Percentiles rank a stretch among this genome's conserved stretches.
Conservation (phyloP, 306 rosid genomes). For the Citrullus colocynthis region DNA sequence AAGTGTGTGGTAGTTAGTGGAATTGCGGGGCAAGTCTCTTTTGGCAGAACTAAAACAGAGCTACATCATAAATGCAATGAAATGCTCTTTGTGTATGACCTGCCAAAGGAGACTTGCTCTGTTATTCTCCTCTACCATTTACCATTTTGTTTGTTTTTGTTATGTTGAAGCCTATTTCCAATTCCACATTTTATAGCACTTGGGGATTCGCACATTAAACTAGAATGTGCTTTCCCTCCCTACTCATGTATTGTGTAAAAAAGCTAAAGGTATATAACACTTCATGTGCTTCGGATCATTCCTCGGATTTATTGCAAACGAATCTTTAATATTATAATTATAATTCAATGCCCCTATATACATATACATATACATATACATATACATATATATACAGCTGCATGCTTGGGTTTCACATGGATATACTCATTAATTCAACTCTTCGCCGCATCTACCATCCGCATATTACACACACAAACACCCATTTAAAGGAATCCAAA, state of each 20-base stretch:
- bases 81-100: not conserved
- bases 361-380: too few species aligned
- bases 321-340: not conserved
- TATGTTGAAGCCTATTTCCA: not conserved
- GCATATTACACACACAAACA: not conserved
- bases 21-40: too few species aligned
- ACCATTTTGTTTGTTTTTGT: not conserved
- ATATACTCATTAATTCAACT: not conserved
- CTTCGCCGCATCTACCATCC: not conserved
- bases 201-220: not conserved
- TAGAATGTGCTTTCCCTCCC: not conserved
- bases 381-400: too few species aligned
- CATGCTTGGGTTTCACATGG: not conserved
- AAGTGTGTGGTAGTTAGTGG: too few species aligned
- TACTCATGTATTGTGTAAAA: not conserved
- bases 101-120: constrained; percentile 5
- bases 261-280: not conserved
- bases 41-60: too few species aligned
- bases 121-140: not conserved
- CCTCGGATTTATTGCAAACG: not conserved
- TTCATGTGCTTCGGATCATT: not conserved
- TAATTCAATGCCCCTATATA: too few species aligned
- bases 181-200: not conserved
- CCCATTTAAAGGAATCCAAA: too few species aligned
- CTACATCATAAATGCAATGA: too few species aligned